These are phyloP conservation scores for Neonectria faginata DNA, from an alignment of 2,329 filamentous ascomycete genomes.

Conservation along the genomic window DNA sequence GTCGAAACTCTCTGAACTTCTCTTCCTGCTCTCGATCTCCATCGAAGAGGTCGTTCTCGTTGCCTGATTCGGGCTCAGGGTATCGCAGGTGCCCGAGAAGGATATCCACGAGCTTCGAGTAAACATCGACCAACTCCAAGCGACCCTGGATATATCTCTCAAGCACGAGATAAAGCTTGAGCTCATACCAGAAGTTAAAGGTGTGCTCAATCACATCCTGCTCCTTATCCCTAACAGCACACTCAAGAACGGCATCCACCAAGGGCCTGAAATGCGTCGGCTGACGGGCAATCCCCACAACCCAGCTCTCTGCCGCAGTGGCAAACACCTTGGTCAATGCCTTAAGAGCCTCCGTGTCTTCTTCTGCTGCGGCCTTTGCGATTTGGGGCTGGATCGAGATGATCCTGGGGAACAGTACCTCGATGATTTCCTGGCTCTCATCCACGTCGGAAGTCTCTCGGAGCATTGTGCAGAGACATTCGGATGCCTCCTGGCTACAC, in stretches of 20 bases:
- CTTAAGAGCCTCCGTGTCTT: conserved; percentile 88
- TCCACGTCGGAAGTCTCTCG: conserved; percentile 94
- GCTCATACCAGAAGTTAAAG: conserved; percentile 97
- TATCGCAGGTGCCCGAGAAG: conserved; percentile 92
- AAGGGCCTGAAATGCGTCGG: conserved; percentile 84
- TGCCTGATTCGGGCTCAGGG: conserved; percentile 78
- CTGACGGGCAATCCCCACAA: conserved; percentile 87
- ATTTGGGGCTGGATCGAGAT: conserved; percentile 83
- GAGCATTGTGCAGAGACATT: conserved; percentile 92
- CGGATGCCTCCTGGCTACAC: conserved; percentile 88
- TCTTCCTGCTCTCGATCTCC: conserved; percentile 96
- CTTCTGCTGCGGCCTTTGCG: conserved; percentile 77
- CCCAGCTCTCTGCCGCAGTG: conserved; percentile 95
- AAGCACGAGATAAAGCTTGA: conserved; percentile 94
- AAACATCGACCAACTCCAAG: conserved; percentile 81
- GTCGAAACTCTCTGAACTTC: conserved; percentile 95
- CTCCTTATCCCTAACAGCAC: conserved; percentile 86
- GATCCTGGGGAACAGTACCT: conserved; percentile 83
- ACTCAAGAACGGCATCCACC: conserved; percentile 93
- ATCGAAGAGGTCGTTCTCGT: conserved; percentile 88
- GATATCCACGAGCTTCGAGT: conserved; percentile 90
- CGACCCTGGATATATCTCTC: conserved; percentile 90
- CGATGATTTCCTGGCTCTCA: conserved; percentile 85
- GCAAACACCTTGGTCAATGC: conserved; percentile 90
- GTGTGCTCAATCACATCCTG: conserved; percentile 93